These are phyloP conservation scores for Irpex sp. DNA, from an alignment of 1,284 basidiomycete species.

Conservation along the genomic window DNA sequence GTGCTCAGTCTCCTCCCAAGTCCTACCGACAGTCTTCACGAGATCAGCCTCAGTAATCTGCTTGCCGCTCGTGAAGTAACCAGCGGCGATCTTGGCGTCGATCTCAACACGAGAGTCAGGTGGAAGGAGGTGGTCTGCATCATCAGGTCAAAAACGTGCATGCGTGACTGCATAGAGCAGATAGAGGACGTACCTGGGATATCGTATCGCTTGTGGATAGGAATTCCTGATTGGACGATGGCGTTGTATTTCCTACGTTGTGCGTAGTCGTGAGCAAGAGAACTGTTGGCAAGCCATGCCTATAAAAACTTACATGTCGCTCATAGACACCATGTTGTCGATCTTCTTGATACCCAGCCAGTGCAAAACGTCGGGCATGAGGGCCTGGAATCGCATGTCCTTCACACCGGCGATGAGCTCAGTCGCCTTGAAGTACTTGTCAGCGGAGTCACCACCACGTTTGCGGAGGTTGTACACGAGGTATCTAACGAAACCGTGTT, in stretches of 20 bases:
- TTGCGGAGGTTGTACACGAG: constrained; percentile 95
- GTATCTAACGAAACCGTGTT: constrained; percentile 43
- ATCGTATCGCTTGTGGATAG: constrained; percentile 81
- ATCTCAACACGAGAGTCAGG: constrained; percentile 95
- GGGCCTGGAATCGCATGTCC: constrained; percentile 92
- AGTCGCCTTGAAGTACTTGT: constrained; percentile 93
- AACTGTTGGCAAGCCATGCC: not conserved
- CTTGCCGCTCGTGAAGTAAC: constrained; percentile 84
- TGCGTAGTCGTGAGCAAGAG: not conserved
- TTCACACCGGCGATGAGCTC: constrained; percentile 94
- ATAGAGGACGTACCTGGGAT: constrained; percentile 57
- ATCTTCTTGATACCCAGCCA: constrained; percentile 92
- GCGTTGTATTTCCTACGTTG: constrained; percentile 88
- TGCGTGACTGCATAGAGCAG: not conserved
- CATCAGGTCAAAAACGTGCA: not conserved
- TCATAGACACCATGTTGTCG: constrained; percentile 91
- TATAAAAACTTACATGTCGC: constrained; percentile 63
- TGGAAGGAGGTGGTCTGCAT: constrained; percentile 74
- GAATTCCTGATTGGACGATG: constrained; percentile 85
- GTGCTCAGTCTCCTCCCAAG: constrained; percentile 85
- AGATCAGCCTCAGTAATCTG: constrained; percentile 75
- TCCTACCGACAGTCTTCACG: constrained; percentile 82
- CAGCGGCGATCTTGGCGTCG: constrained; percentile 90
- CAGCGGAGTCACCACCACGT: constrained; percentile 88
- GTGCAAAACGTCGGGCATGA: constrained; percentile 95